Evolutionary conservation across 805 yeast species (phyloP), one percentile per base, ranked within the genome.

Genomic region (Ogataea corticis): DNA sequence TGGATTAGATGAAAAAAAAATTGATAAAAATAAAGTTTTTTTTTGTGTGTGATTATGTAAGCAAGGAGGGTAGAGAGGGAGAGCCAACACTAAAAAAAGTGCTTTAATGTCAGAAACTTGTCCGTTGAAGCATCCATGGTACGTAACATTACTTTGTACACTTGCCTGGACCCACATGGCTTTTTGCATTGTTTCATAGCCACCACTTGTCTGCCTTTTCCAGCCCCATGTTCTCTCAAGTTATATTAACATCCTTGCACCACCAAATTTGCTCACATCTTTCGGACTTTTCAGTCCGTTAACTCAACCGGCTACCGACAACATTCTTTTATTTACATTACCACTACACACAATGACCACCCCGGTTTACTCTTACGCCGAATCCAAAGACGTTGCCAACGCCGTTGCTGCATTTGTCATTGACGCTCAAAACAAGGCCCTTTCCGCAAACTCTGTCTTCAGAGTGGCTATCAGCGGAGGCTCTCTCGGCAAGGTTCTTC

Each of bases 401-500:
- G 75, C 84, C 3, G 81, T 88, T 29, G 96, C 88, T 7, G 66
- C 73, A 41, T 79, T 77, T 58, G 72, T 88, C 37, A 59, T 89
- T 21, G 66, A 73, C 41, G 63, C 75, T 42, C 97, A 90, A 67
- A 72, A 85, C 54, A 66, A 70, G 34, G 85, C 83, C 3, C 70
- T 90, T 44, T 56, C 64, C 13, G 62, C 61, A 4, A 57, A 63
- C 14, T 60, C 61, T 10, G 58, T 65, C 19, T 91, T 91, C 69
- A 79, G 77, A 53, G 73, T 91, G 49, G 97, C 96, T 11, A 76
- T 91, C 38, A 84, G 94, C 47, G 98, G 98, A 33, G 98, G 98
- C 1, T 87, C 96, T 9, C 74, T 90, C 56, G 88, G 91, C 23
- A 83, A 85, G 55, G 88, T 83, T 2, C 72, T 84, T 60, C 75